phyloP scores from a whole-genome alignment of 371 early-diverging fungal species.

The Mucor sp. region DNA sequence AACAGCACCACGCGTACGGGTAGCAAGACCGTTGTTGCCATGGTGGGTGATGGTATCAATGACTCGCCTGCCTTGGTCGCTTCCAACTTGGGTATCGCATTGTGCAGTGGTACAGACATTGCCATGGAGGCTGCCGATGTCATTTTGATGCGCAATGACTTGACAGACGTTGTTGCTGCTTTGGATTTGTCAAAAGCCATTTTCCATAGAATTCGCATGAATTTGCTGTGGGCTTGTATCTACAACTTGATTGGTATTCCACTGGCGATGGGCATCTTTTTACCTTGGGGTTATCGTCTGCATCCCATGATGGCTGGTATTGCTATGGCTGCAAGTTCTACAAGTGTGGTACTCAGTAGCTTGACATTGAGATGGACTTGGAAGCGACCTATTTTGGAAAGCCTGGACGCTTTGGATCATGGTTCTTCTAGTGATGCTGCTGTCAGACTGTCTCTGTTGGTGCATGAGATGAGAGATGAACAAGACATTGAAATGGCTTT shows the following conservation, averaged over 20 bases:
- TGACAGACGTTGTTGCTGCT: conserved; percentile 84
- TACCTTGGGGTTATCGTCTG: conserved; percentile 82
- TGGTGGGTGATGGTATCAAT: conserved; percentile 99
- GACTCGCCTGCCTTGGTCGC: conserved; percentile 96
- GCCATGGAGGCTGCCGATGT: conserved; percentile 95
- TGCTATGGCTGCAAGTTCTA: conserved; percentile 95
- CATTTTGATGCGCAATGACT: conserved; percentile 81
- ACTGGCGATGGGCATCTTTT: conserved; percentile 90
- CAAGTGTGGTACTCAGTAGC: conserved; percentile 89
- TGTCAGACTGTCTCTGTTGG: conserved; percentile 3
- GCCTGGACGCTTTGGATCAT: background rate
- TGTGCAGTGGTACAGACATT: conserved; percentile 93
- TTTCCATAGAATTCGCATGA: conserved; percentile 80
- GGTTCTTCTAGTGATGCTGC: background rate
- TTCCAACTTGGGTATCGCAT: conserved; percentile 94
- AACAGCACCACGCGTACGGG: background rate
- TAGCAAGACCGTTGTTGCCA: conserved; percentile 66
- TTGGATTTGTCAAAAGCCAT: conserved; percentile 84
- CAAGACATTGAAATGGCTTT: conserved; percentile 16
- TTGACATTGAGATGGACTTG: conserved; percentile 76
- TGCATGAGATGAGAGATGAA: conserved; percentile 11
- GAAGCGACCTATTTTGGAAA: conserved; percentile 7
- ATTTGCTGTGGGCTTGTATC: conserved; percentile 87
- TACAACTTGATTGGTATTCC: conserved; percentile 93
- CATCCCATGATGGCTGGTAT: conserved; percentile 93